Evolutionary conservation across 2,329 filamentous ascomycete species (phyloP).

Genomic region (Parastagonospora avenae): DNA sequence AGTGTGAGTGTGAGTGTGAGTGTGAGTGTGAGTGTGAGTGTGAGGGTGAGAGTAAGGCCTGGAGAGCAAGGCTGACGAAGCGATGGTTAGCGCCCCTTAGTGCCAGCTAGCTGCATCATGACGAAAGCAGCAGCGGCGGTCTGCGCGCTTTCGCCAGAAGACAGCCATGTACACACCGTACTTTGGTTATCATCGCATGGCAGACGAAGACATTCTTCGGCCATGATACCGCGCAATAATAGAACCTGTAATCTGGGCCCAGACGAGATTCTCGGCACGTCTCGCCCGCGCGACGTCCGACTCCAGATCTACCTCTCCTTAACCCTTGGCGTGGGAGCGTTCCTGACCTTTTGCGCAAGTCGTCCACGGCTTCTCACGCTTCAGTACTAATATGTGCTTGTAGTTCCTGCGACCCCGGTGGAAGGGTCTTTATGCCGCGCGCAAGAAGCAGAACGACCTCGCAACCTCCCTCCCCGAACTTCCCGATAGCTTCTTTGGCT

Average conservation of each 20-base stretch:
- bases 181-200: conserved; percentile 8
- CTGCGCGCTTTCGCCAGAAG: background rate
- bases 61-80: too few relatives aligned
- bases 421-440: conserved; percentile 86
- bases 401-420: conserved; percentile 88
- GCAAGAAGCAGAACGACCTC: conserved; percentile 75
- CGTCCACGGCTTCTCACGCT: conserved; percentile 11
- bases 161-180: conserved; percentile 1
- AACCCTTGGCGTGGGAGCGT: conserved; percentile 70
- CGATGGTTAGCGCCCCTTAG: too few relatives aligned
- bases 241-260: conserved; percentile 17
- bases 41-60: too few relatives aligned
- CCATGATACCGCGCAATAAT: conserved; percentile 25
- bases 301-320: conserved; percentile 75
- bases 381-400: conserved; percentile 26
- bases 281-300: conserved; percentile 52
- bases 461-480: conserved; percentile 74
- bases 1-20: too few relatives aligned
- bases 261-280: conserved; percentile 40
- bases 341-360: conserved; percentile 76
- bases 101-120: background rate
- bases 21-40: too few relatives aligned
- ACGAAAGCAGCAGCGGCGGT: background rate
- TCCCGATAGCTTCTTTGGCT: conserved; percentile 85
- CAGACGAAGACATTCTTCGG: conserved; percentile 7